Evolutionary conservation across 345 rosid genomes (phyloP).

Genomic region (Ceriops zippeliana): DNA sequence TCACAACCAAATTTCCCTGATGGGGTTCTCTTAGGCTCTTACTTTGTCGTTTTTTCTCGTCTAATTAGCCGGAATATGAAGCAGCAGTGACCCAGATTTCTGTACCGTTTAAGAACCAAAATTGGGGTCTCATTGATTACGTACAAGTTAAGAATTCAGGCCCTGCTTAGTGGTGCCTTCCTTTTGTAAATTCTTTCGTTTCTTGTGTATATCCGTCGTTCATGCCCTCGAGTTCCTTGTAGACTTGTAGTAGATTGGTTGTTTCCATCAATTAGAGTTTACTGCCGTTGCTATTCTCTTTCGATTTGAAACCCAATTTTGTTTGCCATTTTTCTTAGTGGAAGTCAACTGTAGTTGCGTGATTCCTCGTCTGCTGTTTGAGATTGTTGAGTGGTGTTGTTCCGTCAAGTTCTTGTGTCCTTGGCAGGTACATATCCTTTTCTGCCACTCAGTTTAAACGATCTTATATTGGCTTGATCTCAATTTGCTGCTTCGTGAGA

Average conservation of each 20-base stretch:
- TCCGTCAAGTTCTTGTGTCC: neutral
- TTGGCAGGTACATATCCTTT: slow-evolving; percentile 7
- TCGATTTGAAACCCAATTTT: neutral
- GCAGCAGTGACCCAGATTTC: slow-evolving; percentile 16
- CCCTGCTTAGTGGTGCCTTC: slow-evolving; percentile 18
- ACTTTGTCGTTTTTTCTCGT: neutral
- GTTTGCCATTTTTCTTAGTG: neutral
- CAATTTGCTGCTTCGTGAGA: neutral
- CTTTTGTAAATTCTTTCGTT: neutral
- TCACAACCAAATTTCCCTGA: slow-evolving; percentile 3
- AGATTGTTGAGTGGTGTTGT: neutral
- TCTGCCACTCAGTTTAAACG: slow-evolving; percentile 10
- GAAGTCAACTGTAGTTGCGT: neutral
- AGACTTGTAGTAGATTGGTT: neutral
- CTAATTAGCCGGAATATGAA: neutral
- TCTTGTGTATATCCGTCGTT: neutral
- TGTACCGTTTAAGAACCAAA: neutral
- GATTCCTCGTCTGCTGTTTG: neutral
- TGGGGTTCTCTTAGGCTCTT: neutral
- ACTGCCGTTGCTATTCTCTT: neutral
- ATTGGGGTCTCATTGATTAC: slow-evolving; percentile 13
- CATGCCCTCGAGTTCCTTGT: neutral
- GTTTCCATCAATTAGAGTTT: neutral
- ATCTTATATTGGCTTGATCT: neutral
- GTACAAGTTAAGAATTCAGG: neutral